Percentiles rank a stretch among this genome's conserved stretches.
phyloP scores from a whole-genome alignment of 257 asterid genomes.

The Solanum dulcamara region DNA sequence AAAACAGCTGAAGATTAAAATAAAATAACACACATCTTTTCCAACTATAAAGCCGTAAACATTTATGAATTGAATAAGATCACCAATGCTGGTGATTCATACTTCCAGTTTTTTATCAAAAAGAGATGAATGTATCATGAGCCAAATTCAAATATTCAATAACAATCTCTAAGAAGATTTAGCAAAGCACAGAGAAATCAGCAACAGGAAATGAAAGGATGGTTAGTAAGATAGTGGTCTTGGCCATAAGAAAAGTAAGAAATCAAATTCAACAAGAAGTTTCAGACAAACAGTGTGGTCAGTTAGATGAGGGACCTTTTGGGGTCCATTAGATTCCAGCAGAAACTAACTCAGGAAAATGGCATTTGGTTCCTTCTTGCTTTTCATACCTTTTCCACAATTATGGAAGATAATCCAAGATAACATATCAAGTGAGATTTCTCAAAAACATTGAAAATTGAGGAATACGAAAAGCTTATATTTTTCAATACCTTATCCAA shows the following conservation, averaged over 20 bases:
- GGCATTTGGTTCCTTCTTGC: background rate
- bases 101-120: background rate
- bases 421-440: background rate
- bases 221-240: background rate
- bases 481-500: constrained; percentile 53
- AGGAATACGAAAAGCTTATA: background rate
- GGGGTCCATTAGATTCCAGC: background rate
- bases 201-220: background rate
- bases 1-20: background rate
- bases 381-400: background rate
- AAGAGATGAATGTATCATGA: background rate
- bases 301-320: background rate
- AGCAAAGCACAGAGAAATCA: background rate
- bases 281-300: background rate
- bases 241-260: background rate
- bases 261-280: background rate
- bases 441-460: background rate
- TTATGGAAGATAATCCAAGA: background rate
- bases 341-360: background rate
- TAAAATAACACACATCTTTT: background rate
- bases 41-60: background rate
- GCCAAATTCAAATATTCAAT: background rate
- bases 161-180: background rate
- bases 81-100: background rate
- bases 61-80: background rate